These are phyloP conservation scores for Apiospora saccharicola DNA, from an alignment of 2,329 filamentous ascomycete genomes.

Conservation along the genomic window DNA sequence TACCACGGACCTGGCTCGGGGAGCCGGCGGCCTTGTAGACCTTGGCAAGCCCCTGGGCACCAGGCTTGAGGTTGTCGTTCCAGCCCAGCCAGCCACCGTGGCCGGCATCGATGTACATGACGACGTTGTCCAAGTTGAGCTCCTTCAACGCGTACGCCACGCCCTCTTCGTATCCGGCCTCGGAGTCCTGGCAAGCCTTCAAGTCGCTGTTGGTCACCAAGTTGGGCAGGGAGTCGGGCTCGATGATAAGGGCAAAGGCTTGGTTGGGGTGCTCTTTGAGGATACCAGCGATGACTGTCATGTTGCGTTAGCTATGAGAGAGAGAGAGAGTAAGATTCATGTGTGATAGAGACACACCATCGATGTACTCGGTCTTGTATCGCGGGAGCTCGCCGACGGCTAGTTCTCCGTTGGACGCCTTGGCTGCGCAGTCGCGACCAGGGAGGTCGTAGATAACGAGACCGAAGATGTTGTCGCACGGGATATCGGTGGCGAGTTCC, in stretches of 20 bases:
- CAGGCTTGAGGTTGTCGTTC: constrained; percentile 60
- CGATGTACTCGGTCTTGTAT: constrained; percentile 63
- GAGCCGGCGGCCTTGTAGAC: constrained; percentile 61
- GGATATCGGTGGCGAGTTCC: constrained; percentile 54
- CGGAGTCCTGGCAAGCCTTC: constrained; percentile 56
- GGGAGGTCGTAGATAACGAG: constrained; percentile 67
- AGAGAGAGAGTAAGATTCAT: too few species aligned
- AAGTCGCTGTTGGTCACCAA: constrained; percentile 64
- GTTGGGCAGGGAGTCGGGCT: constrained; percentile 67
- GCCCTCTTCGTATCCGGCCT: constrained; percentile 57
- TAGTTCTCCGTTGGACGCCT: constrained; percentile 66
- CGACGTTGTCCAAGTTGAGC: constrained; percentile 64
- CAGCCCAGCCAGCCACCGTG: constrained; percentile 69
- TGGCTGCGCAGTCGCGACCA: constrained; percentile 65
- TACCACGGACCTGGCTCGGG: constrained; percentile 59
- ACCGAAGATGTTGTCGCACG: constrained; percentile 49
- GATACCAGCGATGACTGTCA: constrained; percentile 49
- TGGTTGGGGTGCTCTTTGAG: constrained; percentile 55
- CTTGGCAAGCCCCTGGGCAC: constrained; percentile 56
- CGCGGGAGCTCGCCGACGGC: constrained; percentile 56
- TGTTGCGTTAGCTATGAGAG: not conserved
- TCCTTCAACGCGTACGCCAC: constrained; percentile 60
- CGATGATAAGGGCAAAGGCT: constrained; percentile 55
- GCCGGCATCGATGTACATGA: constrained; percentile 66
- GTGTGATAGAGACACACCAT: constrained; percentile 42